These are phyloP conservation scores for Talaromyces piceae DNA, from an alignment of 2,329 filamentous ascomycete species.

Conservation along the genomic window DNA sequence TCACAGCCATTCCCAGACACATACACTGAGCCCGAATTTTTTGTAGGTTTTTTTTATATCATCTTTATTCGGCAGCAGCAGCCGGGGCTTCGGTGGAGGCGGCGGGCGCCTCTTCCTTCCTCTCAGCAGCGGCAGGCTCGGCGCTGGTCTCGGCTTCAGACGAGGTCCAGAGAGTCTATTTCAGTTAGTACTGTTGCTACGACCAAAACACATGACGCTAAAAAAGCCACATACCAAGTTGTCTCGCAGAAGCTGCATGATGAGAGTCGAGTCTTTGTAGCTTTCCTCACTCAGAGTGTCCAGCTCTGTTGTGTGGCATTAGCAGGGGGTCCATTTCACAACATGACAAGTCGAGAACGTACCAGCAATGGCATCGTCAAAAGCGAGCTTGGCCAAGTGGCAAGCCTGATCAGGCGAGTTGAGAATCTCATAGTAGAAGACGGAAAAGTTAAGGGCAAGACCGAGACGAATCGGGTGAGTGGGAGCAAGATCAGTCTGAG, in stretches of 20 bases:
- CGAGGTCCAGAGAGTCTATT: slow-evolving; percentile 95
- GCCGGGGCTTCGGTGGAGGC: slow-evolving; percentile 35
- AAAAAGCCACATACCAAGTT: slow-evolving; percentile 64
- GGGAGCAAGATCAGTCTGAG: slow-evolving; percentile 78
- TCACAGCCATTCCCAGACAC: slow-evolving; percentile 12
- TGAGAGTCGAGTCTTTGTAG: slow-evolving; percentile 98
- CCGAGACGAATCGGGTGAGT: slow-evolving; percentile 91
- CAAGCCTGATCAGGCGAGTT: slow-evolving; percentile 98
- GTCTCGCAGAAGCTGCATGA: slow-evolving; percentile 97
- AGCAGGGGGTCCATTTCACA: slow-evolving; percentile 20
- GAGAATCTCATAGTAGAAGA: slow-evolving; percentile 99
- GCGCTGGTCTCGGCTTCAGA: slow-evolving; percentile 85
- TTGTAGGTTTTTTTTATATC: slow-evolving; percentile 23
- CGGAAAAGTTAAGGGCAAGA: slow-evolving; percentile 90
- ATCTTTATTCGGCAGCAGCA: slow-evolving; percentile 36
- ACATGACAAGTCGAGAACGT: slow-evolving; percentile 23
- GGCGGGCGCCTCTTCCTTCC: slow-evolving; percentile 36
- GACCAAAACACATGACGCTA: too few species aligned
- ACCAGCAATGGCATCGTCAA: slow-evolving; percentile 92
- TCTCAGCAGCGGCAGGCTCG: slow-evolving; percentile 37
- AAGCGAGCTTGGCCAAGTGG: slow-evolving; percentile 93
- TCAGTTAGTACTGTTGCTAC: slow-evolving; percentile 19
- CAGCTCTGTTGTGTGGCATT: slow-evolving; percentile 58
- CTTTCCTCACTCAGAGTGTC: slow-evolving; percentile 96
- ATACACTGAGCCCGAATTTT: slow-evolving; percentile 17